Evolutionary conservation across 208 protist species (phyloP), one percentile per base, ranked within the genome.

Genomic region (Phytomonas francai): DNA sequence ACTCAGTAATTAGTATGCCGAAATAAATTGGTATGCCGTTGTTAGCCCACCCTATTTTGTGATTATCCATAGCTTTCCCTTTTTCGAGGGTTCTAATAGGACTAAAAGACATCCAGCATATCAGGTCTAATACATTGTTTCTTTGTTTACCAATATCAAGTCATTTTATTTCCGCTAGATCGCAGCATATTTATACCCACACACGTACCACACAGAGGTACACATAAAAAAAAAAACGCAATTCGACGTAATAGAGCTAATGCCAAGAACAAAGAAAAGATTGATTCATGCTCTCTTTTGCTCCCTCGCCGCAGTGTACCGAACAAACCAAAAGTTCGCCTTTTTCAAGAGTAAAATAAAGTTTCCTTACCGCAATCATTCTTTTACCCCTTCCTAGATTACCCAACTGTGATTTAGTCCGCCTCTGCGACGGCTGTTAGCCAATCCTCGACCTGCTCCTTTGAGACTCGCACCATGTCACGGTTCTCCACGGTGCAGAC

Each of bases 341-440:
- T n/a, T 22, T 45, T 45, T 7, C 11, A 45, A 45, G 4, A 7
- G 39, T 14, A 45, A 11, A 45, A 45, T 16, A 3, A 16, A 45
- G 39, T 45, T 45, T 45, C 39, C 39, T 11, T 16, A 45, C 39
- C 12, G 39, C 11, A 1, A 45, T 45, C 39, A 7, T 45, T 45
- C n/a, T n/a, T n/a, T n/a, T n/a, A n/a, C n/a, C n/a, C n/a, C 19
- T 14, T 7, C 39, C 11, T 45, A 16, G 39, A 8, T 68, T 14
- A 61, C 32, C 1, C 30, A 61, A 36, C 12, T 8, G 6, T 8
- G 4, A 14, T 22, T 82, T 81, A 94, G 77, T 96, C 91, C 4
- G 83, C 82, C 78, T 96, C 91, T 0, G 88, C 85, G 25, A 96
- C 81, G 2, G 86, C 84, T 4, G 91, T 96, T 42, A 96, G 79